These are phyloP conservation scores for Penicillium sp. DNA, from an alignment of 2,329 filamentous ascomycete genomes.

Conservation along the genomic window DNA sequence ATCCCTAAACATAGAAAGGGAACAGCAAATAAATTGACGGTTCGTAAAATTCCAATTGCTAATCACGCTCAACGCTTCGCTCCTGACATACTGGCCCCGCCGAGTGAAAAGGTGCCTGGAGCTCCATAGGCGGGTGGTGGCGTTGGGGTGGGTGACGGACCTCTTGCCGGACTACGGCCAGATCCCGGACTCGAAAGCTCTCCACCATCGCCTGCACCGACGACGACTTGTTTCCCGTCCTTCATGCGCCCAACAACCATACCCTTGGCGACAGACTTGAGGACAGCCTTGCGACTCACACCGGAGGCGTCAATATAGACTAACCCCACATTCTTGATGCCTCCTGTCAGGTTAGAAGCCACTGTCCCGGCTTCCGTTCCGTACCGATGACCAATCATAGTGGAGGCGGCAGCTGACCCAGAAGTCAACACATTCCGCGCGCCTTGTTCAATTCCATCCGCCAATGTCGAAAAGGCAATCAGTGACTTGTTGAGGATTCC, in stretches of 20 bases:
- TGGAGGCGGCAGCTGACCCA: constrained; percentile 77
- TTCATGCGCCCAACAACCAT: constrained; percentile 68
- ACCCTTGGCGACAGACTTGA: constrained; percentile 95
- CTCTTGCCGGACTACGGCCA: constrained; percentile 31
- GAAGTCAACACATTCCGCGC: constrained; percentile 77
- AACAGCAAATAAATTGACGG: background rate
- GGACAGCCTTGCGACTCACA: constrained; percentile 83
- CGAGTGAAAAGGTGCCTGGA: constrained; percentile 39
- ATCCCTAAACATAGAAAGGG: background rate
- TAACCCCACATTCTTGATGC: constrained; percentile 93
- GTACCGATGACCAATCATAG: constrained; percentile 87
- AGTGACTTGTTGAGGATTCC: constrained; percentile 93
- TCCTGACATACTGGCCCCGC: constrained; percentile 37
- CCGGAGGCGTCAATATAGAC: constrained; percentile 97
- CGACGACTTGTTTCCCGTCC: constrained; percentile 54
- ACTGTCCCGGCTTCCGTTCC: constrained; percentile 83
- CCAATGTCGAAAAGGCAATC: constrained; percentile 94
- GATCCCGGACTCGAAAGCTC: constrained; percentile 31
- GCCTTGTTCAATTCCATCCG: constrained; percentile 89
- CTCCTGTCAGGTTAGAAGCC: constrained; percentile 75
- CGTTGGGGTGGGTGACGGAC: constrained; percentile 41
- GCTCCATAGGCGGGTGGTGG: constrained; percentile 49
- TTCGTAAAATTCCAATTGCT: background rate
- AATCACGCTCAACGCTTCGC: constrained; percentile 31
- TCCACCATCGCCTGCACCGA: constrained; percentile 53